Evolutionary conservation across 2,329 filamentous ascomycete species (phyloP).

Genomic region (Claviceps sp.): DNA sequence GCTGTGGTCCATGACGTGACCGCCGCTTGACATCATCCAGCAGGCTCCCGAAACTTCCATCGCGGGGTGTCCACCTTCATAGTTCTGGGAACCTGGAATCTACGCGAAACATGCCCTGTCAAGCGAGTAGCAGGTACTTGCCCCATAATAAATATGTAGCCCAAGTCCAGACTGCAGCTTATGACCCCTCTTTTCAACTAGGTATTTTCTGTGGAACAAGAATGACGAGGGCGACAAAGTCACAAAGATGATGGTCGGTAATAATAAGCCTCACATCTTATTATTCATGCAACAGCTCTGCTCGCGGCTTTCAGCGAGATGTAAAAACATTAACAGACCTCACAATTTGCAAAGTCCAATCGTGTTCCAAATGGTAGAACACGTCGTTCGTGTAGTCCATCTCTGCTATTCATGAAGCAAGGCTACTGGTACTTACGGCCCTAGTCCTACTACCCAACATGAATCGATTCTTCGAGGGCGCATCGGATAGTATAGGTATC

Average conservation of each 20-base stretch:
- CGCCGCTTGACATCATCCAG: conserved; percentile 18
- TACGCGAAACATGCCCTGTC: not conserved
- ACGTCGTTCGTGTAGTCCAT: too few relatives aligned
- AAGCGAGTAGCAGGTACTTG: not conserved
- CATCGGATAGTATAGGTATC: not conserved
- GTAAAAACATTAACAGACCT: too few relatives aligned
- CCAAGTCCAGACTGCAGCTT: too few relatives aligned
- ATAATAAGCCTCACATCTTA: too few relatives aligned
- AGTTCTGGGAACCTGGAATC: not conserved
- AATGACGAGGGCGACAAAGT: too few relatives aligned
- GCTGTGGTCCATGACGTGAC: conserved; percentile 3
- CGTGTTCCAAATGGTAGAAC: too few relatives aligned
- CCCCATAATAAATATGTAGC: not conserved
- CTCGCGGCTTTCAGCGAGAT: too few relatives aligned
- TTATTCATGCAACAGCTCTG: too few relatives aligned
- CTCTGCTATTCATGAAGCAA: not conserved
- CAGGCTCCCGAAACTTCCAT: conserved; percentile 17
- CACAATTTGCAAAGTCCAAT: too few relatives aligned
- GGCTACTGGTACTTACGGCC: not conserved
- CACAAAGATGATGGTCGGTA: too few relatives aligned
- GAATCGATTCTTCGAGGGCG: not conserved
- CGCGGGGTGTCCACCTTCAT: conserved; percentile 14
- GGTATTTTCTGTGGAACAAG: too few relatives aligned
- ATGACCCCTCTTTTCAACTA: too few relatives aligned
- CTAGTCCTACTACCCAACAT: not conserved